Evolutionary conservation across 768 basidiomycete genomes (phyloP), one percentile per base, ranked within the genome.

Genomic region (Lanmaoa pseudosensibilis): DNA sequence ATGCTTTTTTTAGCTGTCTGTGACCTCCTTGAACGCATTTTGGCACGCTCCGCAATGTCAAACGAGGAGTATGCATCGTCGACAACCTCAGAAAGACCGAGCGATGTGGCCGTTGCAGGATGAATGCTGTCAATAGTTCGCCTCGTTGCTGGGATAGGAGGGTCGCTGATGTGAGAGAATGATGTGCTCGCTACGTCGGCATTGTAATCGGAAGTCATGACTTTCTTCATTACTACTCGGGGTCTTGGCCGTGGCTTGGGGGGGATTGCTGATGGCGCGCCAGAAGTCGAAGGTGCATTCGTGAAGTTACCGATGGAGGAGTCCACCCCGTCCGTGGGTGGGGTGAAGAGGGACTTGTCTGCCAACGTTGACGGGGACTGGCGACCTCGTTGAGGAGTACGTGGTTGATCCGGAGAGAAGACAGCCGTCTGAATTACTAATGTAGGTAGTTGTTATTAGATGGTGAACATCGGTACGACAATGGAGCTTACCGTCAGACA

Each of bases 11-110:
- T 70, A 3, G 59, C 30, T 21, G 60, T 25, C n/a, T n/a, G n/a
- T n/a, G n/a, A n/a, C n/a, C n/a, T n/a, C 23, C 82, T 71, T 54
- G 79, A 74, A 18, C 83, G 81, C 68, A 75, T 82, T 62, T 84
- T 84, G 47, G 83, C 80, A 18, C 83, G 76, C 40, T 85, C 83
- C n/a, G 83, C 83, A 25, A 83, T 83, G 58, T 68, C 78, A 41
- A 73, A 62, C 6, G 66, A 65, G 37, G 66, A 65, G 37, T 65
- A 65, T 27, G 30, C 37, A 38, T 71, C 68, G 0, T 52, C 66
- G 10, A 46, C n/a, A 2, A 12, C n/a, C 12, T 56, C 61, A 7
- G 61, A 57, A 32, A 60, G 30, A 34, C 19, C 43, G n/a, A 56
- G 38, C 1, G 69, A 58, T 1, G 59, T 46, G 8, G 44, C 10